Evolutionary conservation across 2,329 filamentous ascomycete species (phyloP).

Genomic region (Pseudocercospora crystallina): DNA sequence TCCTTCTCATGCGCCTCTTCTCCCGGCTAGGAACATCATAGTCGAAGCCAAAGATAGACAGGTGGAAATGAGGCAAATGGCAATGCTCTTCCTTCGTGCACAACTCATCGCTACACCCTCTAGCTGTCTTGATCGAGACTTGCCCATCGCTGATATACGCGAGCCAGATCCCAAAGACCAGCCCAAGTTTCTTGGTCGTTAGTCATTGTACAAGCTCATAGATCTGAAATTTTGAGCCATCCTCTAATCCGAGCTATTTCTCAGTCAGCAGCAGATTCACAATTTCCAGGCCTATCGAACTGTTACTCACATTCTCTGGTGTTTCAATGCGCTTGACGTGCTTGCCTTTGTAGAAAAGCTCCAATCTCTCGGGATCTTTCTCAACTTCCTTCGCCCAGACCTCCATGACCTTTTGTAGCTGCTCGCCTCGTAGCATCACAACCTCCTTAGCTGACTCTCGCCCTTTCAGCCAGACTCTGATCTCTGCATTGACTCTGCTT

Average conservation of each 20-base stretch:
- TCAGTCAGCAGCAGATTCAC: conserved; percentile 7
- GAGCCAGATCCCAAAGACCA: too few species aligned
- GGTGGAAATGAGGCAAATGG: too few species aligned
- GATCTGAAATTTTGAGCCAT: conserved; percentile 15
- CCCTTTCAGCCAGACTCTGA: conserved; percentile 15
- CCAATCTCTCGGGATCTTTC: conserved; percentile 10
- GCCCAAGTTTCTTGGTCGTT: too few species aligned
- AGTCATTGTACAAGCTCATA: conserved; percentile 14
- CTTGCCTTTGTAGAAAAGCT: conserved; percentile 17
- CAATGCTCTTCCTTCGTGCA: too few species aligned
- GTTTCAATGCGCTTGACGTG: conserved; percentile 9
- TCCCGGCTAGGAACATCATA: too few species aligned
- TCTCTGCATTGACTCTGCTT: conserved; percentile 6
- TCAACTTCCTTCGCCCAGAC: conserved; percentile 12
- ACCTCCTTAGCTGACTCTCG: conserved; percentile 12
- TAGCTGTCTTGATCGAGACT: too few species aligned
- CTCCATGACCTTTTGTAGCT: conserved; percentile 11
- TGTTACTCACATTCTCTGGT: conserved; percentile 13
- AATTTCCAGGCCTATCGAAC: not conserved
- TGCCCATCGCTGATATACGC: too few species aligned
- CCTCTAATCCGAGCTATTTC: conserved; percentile 12
- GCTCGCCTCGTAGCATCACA: conserved; percentile 13
- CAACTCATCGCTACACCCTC: too few species aligned
- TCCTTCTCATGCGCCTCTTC: too few species aligned
- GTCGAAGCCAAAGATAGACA: too few species aligned